These are phyloP conservation scores for Leptodermis oblonga DNA, from an alignment of 257 asterid species.

Conservation along the genomic window DNA sequence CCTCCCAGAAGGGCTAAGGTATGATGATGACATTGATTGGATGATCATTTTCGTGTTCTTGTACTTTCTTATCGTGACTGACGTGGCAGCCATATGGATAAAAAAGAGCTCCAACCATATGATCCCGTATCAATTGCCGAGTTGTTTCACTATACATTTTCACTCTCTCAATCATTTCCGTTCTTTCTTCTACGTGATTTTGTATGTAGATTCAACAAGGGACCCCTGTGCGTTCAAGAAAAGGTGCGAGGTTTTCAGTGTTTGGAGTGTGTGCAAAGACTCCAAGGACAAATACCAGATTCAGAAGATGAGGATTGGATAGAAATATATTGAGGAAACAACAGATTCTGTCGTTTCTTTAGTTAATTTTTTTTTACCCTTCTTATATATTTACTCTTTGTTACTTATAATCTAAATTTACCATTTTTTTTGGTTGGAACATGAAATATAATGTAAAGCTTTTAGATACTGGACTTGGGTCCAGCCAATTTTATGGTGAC, in stretches of 20 bases:
- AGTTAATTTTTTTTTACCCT: background rate
- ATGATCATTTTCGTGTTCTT: background rate
- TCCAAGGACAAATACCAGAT: constrained; percentile 39
- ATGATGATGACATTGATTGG: constrained; percentile 2
- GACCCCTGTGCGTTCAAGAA: constrained; percentile 43
- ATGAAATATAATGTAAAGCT: constrained; percentile 31
- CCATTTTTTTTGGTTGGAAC: constrained; percentile 12
- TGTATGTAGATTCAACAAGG: constrained; percentile 45
- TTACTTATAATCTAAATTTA: constrained; percentile 6
- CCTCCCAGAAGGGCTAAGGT: constrained; percentile 53
- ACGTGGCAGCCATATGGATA: background rate
- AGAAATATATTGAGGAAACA: constrained; percentile 9
- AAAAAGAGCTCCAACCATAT: background rate
- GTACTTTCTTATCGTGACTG: too few species aligned
- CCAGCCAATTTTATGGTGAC: constrained; percentile 17
- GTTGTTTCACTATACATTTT: too few species aligned
- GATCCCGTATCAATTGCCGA: background rate
- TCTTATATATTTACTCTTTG: constrained; percentile 1
- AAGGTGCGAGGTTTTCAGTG: constrained; percentile 56
- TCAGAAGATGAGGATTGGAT: constrained; percentile 30
- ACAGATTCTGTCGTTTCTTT: background rate
- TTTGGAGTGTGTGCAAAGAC: constrained; percentile 76
- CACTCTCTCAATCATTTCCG: too few species aligned
- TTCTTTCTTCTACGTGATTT: background rate
- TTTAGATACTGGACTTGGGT: constrained; percentile 22